Evolutionary conservation across 805 yeast genomes (phyloP).

Genomic region (Brettanomyces nanus): DNA sequence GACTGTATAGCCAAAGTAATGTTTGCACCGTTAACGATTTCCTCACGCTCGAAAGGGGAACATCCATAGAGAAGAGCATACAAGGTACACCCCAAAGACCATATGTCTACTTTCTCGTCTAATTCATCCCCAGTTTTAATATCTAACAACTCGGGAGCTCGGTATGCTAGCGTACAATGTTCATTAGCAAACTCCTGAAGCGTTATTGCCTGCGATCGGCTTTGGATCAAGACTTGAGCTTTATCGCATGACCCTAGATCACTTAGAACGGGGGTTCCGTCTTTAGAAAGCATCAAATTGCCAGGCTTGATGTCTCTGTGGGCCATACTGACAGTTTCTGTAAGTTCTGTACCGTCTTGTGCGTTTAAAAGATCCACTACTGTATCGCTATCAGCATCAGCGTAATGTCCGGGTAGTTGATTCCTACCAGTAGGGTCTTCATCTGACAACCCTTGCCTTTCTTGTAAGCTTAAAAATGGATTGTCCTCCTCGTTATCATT

Average conservation of each 20-base stretch:
- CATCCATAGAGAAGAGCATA: slow-evolving; percentile 70
- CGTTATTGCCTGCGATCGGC: slow-evolving; percentile 64
- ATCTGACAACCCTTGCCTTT: neutral
- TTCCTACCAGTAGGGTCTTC: slow-evolving; percentile 15
- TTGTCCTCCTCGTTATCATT: slow-evolving; percentile 3
- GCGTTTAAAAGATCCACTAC: neutral
- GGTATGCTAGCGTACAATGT: slow-evolving; percentile 76
- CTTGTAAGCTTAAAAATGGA: slow-evolving; percentile 14
- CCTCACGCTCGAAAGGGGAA: slow-evolving; percentile 85
- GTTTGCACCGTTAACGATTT: slow-evolving; percentile 74
- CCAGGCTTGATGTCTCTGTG: slow-evolving; percentile 89
- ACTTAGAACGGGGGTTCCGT: slow-evolving; percentile 69
- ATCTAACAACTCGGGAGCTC: slow-evolving; percentile 87
- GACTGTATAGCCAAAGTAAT: slow-evolving; percentile 65
- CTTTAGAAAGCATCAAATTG: slow-evolving; percentile 70
- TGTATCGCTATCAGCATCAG: slow-evolving; percentile 12
- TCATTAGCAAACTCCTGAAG: slow-evolving; percentile 77
- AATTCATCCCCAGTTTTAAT: slow-evolving; percentile 58
- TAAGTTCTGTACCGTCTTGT: slow-evolving; percentile 37
- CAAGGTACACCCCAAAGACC: slow-evolving; percentile 86
- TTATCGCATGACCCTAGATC: slow-evolving; percentile 76
- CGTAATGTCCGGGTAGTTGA: slow-evolving; percentile 22
- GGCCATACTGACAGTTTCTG: slow-evolving; percentile 60
- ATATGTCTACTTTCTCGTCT: slow-evolving; percentile 73
- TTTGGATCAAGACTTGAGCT: slow-evolving; percentile 46